phyloP scores from a whole-genome alignment of 148 eudicot genomes.

The Arbutus unedo region DNA sequence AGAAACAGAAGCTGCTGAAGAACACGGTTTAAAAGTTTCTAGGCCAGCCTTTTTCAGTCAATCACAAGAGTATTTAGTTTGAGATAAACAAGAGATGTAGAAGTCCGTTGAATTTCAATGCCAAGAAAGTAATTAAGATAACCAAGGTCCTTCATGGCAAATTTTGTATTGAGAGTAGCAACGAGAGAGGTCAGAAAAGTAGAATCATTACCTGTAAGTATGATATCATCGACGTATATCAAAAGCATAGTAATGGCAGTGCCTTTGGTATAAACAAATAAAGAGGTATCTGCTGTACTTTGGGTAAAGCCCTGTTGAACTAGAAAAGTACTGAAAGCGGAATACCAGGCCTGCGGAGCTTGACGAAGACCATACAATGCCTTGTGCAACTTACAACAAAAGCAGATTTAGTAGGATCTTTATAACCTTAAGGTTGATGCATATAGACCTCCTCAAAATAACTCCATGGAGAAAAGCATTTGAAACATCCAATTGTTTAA shows the following conservation, averaged over 20 bases:
- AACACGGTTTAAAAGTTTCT: no score
- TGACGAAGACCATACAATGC: conserved; percentile 5
- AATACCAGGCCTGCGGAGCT: background rate
- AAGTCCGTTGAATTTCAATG: background rate
- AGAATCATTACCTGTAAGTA: background rate
- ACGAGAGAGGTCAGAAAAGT: background rate
- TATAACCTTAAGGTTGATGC: background rate
- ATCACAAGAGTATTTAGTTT: no score
- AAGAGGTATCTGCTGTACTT: background rate
- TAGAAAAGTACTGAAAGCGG: background rate
- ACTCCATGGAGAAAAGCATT: background rate
- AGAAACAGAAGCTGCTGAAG: no score
- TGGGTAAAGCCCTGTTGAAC: background rate
- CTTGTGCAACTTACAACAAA: no score
- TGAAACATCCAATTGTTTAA: no score
- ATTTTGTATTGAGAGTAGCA: background rate
- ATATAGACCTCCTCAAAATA: background rate
- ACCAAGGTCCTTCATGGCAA: no score
- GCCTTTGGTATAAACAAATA: background rate
- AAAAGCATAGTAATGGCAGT: background rate
- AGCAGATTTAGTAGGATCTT: background rate
- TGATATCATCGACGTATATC: no score
- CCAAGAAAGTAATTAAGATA: background rate
- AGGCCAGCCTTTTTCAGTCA: no score
- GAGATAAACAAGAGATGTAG: no score